These are phyloP conservation scores for Russula lepida DNA, from an alignment of 768 basidiomycete species.

Conservation along the genomic window DNA sequence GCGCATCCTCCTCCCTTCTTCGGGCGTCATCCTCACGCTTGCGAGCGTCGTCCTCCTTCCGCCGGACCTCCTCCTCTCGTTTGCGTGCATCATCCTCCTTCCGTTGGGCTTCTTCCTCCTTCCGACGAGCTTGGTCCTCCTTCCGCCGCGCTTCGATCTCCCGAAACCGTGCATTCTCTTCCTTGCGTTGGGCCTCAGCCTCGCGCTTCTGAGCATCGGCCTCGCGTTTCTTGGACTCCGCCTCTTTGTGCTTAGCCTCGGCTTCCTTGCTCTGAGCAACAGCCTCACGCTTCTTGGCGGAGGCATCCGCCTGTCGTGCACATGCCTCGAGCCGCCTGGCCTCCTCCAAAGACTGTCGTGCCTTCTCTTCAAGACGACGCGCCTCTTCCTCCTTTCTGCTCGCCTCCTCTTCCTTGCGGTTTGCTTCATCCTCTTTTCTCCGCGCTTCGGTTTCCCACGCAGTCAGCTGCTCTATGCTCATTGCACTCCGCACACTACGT, in stretches of 20 bases:
- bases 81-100: slow-evolving; percentile 26
- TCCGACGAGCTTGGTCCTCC: slow-evolving; percentile 24
- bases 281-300: slow-evolving; percentile 21
- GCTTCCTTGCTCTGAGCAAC: slow-evolving; percentile 18
- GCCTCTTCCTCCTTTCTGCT: slow-evolving; percentile 23
- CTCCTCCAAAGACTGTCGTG: slow-evolving; percentile 19
- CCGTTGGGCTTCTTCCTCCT: slow-evolving; percentile 29
- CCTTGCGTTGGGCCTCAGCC: slow-evolving; percentile 28
- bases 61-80: slow-evolving; percentile 27
- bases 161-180: slow-evolving; percentile 26
- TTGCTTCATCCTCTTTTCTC: slow-evolving; percentile 25
- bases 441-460: slow-evolving; percentile 19
- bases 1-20: slow-evolving; percentile 24
- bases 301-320: slow-evolving; percentile 22
- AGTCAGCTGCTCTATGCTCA: slow-evolving; percentile 22
- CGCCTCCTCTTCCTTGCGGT: slow-evolving; percentile 26
- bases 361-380: slow-evolving; percentile 23
- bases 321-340: slow-evolving; percentile 20
- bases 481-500: slow-evolving; percentile 14
- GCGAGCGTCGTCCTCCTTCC: slow-evolving; percentile 28
- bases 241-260: slow-evolving; percentile 22
- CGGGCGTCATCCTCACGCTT: slow-evolving; percentile 32
- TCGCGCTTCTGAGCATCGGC: slow-evolving; percentile 30
- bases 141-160: slow-evolving; percentile 29
- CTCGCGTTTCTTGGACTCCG: slow-evolving; percentile 28